Conservation (phyloP, 768 basidiomycete genomes). For the Galerina marginata region DNA sequence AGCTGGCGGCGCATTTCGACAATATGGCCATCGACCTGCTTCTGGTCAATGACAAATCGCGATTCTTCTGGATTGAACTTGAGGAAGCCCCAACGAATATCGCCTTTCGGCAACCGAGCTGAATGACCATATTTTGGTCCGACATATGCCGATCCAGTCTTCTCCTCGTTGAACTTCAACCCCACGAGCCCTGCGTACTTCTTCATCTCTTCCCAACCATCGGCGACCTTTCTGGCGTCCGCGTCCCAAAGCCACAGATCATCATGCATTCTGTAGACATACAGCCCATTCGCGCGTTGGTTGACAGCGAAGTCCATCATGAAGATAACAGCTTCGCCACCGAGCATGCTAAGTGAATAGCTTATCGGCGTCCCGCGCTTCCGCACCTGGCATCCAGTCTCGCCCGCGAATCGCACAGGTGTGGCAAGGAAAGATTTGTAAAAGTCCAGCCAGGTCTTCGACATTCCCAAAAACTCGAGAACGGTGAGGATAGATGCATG, state of each 20-base stretch:
- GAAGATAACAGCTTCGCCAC: slow-evolving; percentile 47
- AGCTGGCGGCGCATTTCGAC: slow-evolving; percentile 43
- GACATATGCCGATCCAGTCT: slow-evolving; percentile 46
- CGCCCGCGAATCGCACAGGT: slow-evolving; percentile 37
- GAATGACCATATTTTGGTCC: slow-evolving; percentile 17
- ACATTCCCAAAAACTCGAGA: slow-evolving; percentile 45
- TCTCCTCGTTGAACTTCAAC: slow-evolving; percentile 44
- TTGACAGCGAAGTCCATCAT: slow-evolving; percentile 55
- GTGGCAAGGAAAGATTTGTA: slow-evolving; percentile 39
- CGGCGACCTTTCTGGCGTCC: slow-evolving; percentile 34
- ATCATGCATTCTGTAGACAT: slow-evolving; percentile 50
- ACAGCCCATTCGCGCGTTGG: slow-evolving; percentile 44
- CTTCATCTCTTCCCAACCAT: slow-evolving; percentile 47
- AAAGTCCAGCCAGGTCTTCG: slow-evolving; percentile 27
- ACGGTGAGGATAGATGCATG: slow-evolving; percentile 45
- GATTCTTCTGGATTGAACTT: slow-evolving; percentile 33
- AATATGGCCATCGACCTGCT: slow-evolving; percentile 41
- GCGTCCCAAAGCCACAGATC: slow-evolving; percentile 51
- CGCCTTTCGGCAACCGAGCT: slow-evolving; percentile 34
- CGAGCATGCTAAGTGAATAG: slow-evolving; percentile 44
- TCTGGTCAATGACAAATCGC: slow-evolving; percentile 42
- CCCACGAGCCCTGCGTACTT: slow-evolving; percentile 43
- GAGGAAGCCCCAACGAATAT: slow-evolving; percentile 46
- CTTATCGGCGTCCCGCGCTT: slow-evolving; percentile 48
- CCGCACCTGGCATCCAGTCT: slow-evolving; percentile 36